A percentile compares a stretch with the other conserved stretches of the same genome.
Evolutionary conservation across 495 filamentous ascomycete genomes (phyloP).

Genomic region (Ramalina intermedia): DNA sequence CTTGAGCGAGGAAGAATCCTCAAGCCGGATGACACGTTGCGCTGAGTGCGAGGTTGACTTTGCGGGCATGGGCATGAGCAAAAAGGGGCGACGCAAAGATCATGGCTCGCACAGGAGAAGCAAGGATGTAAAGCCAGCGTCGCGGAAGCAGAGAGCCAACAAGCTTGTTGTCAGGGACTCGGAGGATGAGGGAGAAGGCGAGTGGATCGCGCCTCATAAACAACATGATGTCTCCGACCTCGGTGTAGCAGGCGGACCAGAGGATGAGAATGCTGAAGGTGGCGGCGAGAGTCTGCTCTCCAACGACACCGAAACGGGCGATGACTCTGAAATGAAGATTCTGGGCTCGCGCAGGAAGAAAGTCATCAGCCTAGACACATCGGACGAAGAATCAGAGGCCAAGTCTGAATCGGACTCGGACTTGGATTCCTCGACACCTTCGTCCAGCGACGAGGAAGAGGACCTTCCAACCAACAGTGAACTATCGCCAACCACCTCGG

Average conservation of each 20-base stretch:
- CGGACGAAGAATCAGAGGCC: conserved; percentile 19
- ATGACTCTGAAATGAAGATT: conserved; percentile 17
- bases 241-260: conserved; percentile 64
- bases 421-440: conserved; percentile 14
- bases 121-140: conserved; percentile 12
- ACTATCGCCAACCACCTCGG: conserved; percentile 47
- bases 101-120: conserved; percentile 17
- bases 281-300: conserved; percentile 64
- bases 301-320: conserved; percentile 43
- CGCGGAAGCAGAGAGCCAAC: conserved; percentile 33
- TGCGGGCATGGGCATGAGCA: conserved; percentile 17
- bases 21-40: conserved; percentile 50
- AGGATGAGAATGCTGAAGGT: conserved; percentile 76
- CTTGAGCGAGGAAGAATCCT: conserved; percentile 42
- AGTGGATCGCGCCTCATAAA: conserved; percentile 59
- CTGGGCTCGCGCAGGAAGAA: conserved; percentile 10
- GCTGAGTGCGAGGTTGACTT: conserved; percentile 59
- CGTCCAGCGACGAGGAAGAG: conserved; percentile 19
- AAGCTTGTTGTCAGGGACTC: conserved; percentile 44
- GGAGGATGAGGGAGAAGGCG: conserved; percentile 54
- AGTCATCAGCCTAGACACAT: conserved; percentile 12
- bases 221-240: conserved; percentile 42
- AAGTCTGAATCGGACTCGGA: conserved; percentile 18
- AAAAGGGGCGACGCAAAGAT: conserved; percentile 32
- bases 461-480: conserved; percentile 36